Conservation (phyloP, 306 rosid species). For the Ormosia emarginata region DNA sequence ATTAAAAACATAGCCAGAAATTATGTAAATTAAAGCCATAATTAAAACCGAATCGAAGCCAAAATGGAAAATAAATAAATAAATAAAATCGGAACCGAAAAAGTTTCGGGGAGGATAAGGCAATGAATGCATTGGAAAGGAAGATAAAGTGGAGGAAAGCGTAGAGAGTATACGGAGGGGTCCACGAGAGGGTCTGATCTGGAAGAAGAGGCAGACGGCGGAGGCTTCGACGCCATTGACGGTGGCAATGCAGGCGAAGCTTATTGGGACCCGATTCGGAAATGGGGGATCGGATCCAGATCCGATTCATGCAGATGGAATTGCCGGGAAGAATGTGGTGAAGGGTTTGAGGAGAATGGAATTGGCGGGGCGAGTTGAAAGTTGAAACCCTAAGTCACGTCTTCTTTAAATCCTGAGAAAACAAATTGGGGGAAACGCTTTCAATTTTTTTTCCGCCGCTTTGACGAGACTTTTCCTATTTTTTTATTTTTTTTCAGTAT, state of each 20-base stretch:
- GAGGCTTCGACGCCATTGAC: conserved; percentile 78
- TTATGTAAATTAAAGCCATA: not conserved
- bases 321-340: conserved; percentile 13
- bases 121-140: not conserved
- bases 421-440: conserved; percentile 13
- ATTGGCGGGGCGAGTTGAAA: conserved; percentile 54
- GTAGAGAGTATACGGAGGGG: conserved; percentile 41
- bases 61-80: not conserved
- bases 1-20: not conserved
- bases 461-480: not conserved
- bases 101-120: not conserved
- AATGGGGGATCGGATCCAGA: conserved; percentile 50
- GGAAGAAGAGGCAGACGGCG: conserved; percentile 43
- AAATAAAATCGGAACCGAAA: not conserved
- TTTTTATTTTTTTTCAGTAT: not conserved
- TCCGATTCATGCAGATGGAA: conserved; percentile 55
- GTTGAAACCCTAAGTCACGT: conserved; percentile 73
- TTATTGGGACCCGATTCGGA: conserved; percentile 28
- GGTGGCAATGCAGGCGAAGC: conserved; percentile 37
- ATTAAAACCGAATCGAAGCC: conserved; percentile 12
- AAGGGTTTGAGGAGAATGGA: conserved; percentile 3
- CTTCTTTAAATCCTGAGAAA: conserved; percentile 14
- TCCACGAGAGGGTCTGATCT: conserved; percentile 51
- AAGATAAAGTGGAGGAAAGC: not conserved
- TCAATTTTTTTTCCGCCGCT: conserved; percentile 40